Base-by-base conservation (phyloP, 2,329 filamentous ascomycete genomes). In the Annulohypoxylon truncatum region DNA sequence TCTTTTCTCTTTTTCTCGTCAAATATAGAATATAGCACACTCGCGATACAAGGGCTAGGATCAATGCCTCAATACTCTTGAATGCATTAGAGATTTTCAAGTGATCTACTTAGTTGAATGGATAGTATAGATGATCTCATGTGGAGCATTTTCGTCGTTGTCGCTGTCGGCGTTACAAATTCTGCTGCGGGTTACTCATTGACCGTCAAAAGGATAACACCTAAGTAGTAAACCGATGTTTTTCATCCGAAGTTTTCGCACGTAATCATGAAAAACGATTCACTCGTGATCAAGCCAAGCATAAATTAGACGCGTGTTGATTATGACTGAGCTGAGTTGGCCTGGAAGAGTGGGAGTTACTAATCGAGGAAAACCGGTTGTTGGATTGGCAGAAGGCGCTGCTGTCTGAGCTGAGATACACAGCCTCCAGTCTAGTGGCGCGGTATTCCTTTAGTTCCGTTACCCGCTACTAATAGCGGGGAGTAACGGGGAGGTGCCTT, bases 341-440 rank as follows among this genome's bases (percentile, higher is more conserved):
- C 42, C 38, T 42, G 24, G 35, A 38, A 50, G 29, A 20, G 4
- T 8, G 48, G 40, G 13, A 24, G 22, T 53, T 53, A 65, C 18
- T 44, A 59, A 63, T 63, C 13, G 52, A n/a, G 29, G 42, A 26
- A 50, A 44, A 63, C 20, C 20, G 42, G 40, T 28, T 63, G 40
- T 28, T 63, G 44, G 59, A 56, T 62, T 63, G 28, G 33, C 18
- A 28, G 26, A 28, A 22, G 29, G 33, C 46, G 22, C 20, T 29
- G 54, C n/a, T 47, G 20, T 56, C 50, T 46, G 24, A 64, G 61
- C 61, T 59, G 38, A 66, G 61, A 24, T 44, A 58, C 63, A 63
- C 55, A 63, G 66, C 66, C 66, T 48, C 59, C 29, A 61, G 52
- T 24, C 56, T 31, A 24, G 63, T 64, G 66, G 63, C 59, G 35